Evolutionary conservation across 257 asterid genomes (phyloP), one percentile per base, ranked within the genome.

Genomic region (Penstemon barbatus): DNA sequence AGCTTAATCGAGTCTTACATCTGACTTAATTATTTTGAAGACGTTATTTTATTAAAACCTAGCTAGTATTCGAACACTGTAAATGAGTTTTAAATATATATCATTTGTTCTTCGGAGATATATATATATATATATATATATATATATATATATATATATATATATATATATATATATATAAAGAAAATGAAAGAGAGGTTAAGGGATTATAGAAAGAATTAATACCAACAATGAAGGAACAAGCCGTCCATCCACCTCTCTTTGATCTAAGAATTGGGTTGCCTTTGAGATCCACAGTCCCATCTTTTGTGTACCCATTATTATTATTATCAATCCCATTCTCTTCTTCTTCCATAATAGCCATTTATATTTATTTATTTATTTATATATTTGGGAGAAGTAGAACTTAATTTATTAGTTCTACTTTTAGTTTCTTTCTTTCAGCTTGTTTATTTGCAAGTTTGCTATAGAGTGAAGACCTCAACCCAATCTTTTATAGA

Each of bases 201-300:
- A 57, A 5, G 33, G 13, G 8, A 2, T 25, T 25, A 25, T 25
- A 25, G 33, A 25, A 25, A 71, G 53, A 13, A 15, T 4, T 44
- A 5, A 7, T 90, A 91, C 98, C 98, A 58, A 91, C 92, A 73
- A 91, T 72, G 57, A 91, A 91, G 80, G 76, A 83, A 63, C 98
- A 91, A 72, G 98, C 96, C 33, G 78, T 91, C 98, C 98, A 91
- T 71, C 98, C 90, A 63, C 98, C 98, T 5, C 79, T 77, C 50
- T 84, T 84, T 55, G 94, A 87, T 81, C 94, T 75, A 49, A 85
- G 96, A 55, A 89, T 52, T 7, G 96, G 96, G 56, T 85, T 87
- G 41, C 95, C 97, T 77, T 71, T 87, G 41, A 91, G 90, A 71
- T 91, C 91, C 15, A 91, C 87, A 1, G 95, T 86, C 1, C 97